These are phyloP conservation scores for Hsuehochloa calcarea DNA, from an alignment of 176 grass and related monocot species.

Conservation along the genomic window DNA sequence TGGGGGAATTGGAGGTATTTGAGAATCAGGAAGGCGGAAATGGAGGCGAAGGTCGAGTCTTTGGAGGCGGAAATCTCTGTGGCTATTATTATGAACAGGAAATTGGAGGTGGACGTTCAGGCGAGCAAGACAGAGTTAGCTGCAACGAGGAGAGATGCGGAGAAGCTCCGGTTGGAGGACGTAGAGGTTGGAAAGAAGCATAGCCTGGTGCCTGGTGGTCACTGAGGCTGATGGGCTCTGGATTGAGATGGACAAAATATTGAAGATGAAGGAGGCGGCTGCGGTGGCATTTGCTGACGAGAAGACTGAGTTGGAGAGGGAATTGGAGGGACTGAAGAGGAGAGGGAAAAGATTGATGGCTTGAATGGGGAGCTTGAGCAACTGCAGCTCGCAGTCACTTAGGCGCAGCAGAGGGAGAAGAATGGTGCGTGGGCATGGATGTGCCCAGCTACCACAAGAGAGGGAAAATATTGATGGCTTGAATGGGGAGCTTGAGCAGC, in stretches of 20 bases:
- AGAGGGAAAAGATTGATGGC: constrained; percentile 6
- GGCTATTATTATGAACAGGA: too few species aligned
- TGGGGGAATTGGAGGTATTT: too few species aligned
- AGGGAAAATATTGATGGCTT: too few species aligned
- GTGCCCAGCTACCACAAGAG: constrained; percentile 42
- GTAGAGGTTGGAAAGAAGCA: neutral
- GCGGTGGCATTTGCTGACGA: neutral
- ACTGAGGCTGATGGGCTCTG: neutral
- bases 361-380: constrained; percentile 46
- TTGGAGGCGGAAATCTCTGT: too few species aligned
- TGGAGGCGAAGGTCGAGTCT: too few species aligned
- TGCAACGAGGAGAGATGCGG: too few species aligned
- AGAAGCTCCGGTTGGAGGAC: too few species aligned
- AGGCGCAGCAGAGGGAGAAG: constrained; percentile 34
- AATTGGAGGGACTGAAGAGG: constrained; percentile 10
- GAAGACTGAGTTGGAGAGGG: neutral
- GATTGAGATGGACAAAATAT: neutral
- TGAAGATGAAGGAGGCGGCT: constrained; percentile 16
- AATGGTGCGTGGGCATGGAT: constrained; percentile 58
- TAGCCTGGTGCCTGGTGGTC: rapidly evolving
- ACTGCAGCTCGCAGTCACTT: constrained; percentile 42
- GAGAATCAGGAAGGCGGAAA: too few species aligned
- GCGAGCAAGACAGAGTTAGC: too few species aligned
- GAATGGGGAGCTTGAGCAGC: constrained; percentile 43
- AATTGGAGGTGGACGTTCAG: too few species aligned